Percentiles rank a stretch among this genome's conserved stretches.
phyloP scores from a whole-genome alignment of 176 grass and related monocot genomes.

The Pharus latifolius region DNA sequence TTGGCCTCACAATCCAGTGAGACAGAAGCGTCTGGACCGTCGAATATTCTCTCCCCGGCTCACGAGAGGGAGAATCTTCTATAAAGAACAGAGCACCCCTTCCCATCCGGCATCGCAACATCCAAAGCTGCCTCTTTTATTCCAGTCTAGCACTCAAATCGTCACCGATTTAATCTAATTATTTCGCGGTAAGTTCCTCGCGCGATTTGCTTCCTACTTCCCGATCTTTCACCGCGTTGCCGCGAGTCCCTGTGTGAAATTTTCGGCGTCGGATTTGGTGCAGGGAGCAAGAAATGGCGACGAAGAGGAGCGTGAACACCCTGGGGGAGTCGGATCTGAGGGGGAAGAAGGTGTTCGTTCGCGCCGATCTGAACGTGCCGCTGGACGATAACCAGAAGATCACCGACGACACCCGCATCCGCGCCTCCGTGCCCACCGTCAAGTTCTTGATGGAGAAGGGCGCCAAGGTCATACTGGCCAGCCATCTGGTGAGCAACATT shows the following conservation, averaged over 20 bases:
- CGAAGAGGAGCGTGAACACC: conserved; percentile 77
- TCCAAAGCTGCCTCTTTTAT: not conserved
- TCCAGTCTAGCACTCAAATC: not conserved
- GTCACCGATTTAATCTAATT: conserved; percentile 12
- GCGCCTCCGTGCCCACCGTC: conserved; percentile 76
- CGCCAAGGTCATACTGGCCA: conserved; percentile 77
- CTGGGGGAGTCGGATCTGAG: conserved; percentile 69
- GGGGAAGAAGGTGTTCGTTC: conserved; percentile 85
- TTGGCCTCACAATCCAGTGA: not conserved
- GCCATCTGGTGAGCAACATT: conserved; percentile 54
- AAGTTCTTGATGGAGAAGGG: conserved; percentile 77
- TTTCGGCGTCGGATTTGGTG: conserved; percentile 1
- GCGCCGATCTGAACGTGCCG: conserved; percentile 94
- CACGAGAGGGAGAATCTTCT: not conserved
- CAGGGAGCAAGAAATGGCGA: conserved; percentile 53
- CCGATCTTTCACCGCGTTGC: not conserved
- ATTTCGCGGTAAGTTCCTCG: not conserved
- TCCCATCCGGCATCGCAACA: not conserved
- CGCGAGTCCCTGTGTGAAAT: not conserved
- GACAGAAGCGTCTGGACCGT: not conserved
- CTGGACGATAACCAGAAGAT: conserved; percentile 85
- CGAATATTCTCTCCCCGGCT: conserved; percentile 13
- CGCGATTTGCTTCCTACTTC: not conserved
- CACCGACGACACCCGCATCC: conserved; percentile 92
- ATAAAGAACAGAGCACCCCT: conserved; percentile 1